Evolutionary conservation across 345 rosid species (phyloP), one percentile per base, ranked within the genome.

Genomic region (Populus tremula): DNA sequence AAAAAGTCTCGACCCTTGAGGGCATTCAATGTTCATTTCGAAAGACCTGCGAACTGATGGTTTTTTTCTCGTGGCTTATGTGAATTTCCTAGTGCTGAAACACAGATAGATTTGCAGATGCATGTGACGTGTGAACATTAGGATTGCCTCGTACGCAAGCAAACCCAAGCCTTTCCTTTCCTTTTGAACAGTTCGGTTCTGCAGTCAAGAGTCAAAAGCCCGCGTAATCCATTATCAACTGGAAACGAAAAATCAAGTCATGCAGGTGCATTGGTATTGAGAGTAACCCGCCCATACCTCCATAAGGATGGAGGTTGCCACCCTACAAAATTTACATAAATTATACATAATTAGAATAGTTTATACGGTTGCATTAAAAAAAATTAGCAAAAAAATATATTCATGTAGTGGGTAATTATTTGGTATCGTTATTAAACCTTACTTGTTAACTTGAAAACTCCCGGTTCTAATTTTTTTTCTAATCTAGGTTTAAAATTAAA

Each of bases 381-480:
- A 47, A 14, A 47, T 27, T 27, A 27, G 27, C 27, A 27, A 27
- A 27, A 27, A 27, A 27, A 27, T 27, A 47, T 47, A 25, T 33
- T 3, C 35, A 33, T 0, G 5, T 3, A 1, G 5, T 1, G 5
- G 18, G 18, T 47, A 4, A 14, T 47, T 47, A 14, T 47, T 47
- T 14, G 1, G 18, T 12, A 14, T 14, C 4, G 9, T 47, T 47
- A 14, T 14, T 47, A 14, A 47, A 14, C 14, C 18, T 2, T 13
- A 1, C 0, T 6, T 0, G 2, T 2, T 11, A 39, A 8, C 12
- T 2, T 39, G 0, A 39, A 39, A 39, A 39, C 12, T 9, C 0
- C 9, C 1, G 2, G 2, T 10, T 39, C 2, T 2, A 39, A 0
- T 41, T 12, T 47, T 47, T 47, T 47, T 4, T 27, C 27, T 47